Percentiles rank a stretch among this genome's conserved stretches.
Conservation (phyloP, 371 early-diverging fungal species). For the Ecytonucleospora hepatopenaei region DNA sequence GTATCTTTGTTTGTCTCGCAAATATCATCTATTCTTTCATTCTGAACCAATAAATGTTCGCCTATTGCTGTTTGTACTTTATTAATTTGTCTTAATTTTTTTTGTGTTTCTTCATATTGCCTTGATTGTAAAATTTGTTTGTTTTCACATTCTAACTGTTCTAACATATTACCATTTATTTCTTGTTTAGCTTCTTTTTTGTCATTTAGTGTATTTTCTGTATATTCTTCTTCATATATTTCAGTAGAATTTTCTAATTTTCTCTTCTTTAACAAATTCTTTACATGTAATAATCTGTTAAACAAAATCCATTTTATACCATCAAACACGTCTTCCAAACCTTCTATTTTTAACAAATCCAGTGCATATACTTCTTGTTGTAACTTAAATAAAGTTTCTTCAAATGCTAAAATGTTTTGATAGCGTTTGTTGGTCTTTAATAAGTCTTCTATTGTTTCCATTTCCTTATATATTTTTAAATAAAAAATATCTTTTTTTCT, state of each 20-base stretch:
- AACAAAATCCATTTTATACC: slow-evolving; percentile 49
- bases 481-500: slow-evolving; percentile 32
- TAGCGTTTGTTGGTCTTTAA: slow-evolving; percentile 8
- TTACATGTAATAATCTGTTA: slow-evolving; percentile 7
- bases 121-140: slow-evolving; percentile 29
- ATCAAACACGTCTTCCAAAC: slow-evolving; percentile 34
- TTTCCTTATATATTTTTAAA: slow-evolving; percentile 29
- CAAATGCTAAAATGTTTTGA: slow-evolving; percentile 22
- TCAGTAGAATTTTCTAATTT: slow-evolving; percentile 15
- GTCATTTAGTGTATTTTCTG: neutral
- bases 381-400: slow-evolving; percentile 26
- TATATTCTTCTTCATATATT: slow-evolving; percentile 29
- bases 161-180: neutral
- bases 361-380: slow-evolving; percentile 10
- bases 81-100: slow-evolving; percentile 44
- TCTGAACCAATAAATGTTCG: slow-evolving; percentile 40
- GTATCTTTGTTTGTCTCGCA: slow-evolving; percentile 15
- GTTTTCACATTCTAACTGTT: slow-evolving; percentile 39
- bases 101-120: slow-evolving; percentile 30
- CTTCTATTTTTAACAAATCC: slow-evolving; percentile 27
- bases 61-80: slow-evolving; percentile 43
- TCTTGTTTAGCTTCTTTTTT: slow-evolving; percentile 30
- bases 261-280: slow-evolving; percentile 8
- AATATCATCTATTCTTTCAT: slow-evolving; percentile 51
- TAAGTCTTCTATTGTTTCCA: slow-evolving; percentile 10